Evolutionary conservation across 1,284 basidiomycete species (phyloP).

Genomic region (Apiotrichum akiyoshidainum): DNA sequence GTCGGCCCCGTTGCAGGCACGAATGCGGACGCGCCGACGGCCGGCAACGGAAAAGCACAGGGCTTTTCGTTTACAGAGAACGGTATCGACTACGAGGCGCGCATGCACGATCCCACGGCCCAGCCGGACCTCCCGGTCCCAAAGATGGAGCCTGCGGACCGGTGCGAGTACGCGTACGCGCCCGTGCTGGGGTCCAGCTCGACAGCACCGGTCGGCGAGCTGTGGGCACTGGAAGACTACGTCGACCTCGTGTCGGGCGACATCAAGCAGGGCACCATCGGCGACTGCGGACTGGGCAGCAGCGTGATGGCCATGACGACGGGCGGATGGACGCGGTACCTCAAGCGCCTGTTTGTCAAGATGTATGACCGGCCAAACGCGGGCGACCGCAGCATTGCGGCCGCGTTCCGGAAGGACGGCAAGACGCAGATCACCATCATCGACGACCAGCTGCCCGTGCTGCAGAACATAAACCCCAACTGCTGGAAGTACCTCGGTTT

Average conservation of each 20-base stretch:
- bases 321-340: conserved; percentile 1
- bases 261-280: conserved; percentile 15
- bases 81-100: not conserved
- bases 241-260: conserved; percentile 10
- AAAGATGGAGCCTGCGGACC: not conserved
- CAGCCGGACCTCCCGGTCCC: not conserved
- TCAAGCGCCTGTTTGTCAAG: conserved; percentile 1
- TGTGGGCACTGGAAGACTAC: conserved; percentile 14
- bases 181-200: conserved; percentile 8
- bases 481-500: conserved; percentile 10
- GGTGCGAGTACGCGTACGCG: conserved; percentile 3
- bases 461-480: not conserved
- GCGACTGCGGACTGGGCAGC: conserved; percentile 17
- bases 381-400: not conserved
- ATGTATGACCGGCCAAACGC: not conserved
- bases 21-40: not conserved
- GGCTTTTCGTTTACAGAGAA: not conserved
- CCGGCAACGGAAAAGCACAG: not conserved
- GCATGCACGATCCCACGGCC: not conserved
- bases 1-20: not conserved
- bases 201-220: conserved; percentile 1
- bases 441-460: conserved; percentile 14
- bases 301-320: conserved; percentile 8
- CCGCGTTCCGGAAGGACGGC: not conserved
- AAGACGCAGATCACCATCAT: conserved; percentile 5